A percentile compares a stretch with the other conserved stretches of the same genome.
These are phyloP conservation scores for Vigna mungo DNA, from an alignment of 306 rosid species.

Conservation along the genomic window DNA sequence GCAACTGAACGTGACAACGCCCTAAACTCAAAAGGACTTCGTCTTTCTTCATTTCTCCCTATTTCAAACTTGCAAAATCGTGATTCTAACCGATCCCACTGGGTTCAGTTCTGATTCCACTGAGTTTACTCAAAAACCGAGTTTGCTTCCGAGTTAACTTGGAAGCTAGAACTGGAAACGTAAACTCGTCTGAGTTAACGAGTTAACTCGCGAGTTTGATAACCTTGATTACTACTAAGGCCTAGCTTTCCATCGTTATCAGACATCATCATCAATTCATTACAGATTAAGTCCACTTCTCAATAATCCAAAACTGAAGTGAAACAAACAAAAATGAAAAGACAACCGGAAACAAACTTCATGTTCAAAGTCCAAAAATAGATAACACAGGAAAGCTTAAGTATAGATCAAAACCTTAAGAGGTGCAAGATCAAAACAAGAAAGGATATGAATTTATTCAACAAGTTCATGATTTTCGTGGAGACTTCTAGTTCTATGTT, in stretches of 20 bases:
- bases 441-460: slow-evolving; percentile 6
- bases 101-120: too few species aligned
- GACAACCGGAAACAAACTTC: background rate
- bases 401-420: background rate
- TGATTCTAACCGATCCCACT: too few species aligned
- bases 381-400: slow-evolving; percentile 24
- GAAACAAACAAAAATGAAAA: background rate
- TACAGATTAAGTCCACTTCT: background rate
- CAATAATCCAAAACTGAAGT: background rate
- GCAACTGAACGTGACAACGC: too few species aligned
- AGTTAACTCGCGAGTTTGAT: too few species aligned
- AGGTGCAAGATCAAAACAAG: background rate
- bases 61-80: too few species aligned
- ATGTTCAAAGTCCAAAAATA: background rate
- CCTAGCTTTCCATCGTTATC: slow-evolving; percentile 1
- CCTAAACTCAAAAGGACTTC: too few species aligned
- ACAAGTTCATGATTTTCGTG: background rate
- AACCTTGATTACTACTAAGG: background rate
- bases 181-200: too few species aligned
- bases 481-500: background rate
- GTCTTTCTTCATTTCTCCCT: too few species aligned
- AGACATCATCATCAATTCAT: slow-evolving; percentile 14
- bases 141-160: too few species aligned
- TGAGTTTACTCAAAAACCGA: too few species aligned
- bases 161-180: too few species aligned